These are phyloP conservation scores for Thelonectria rubi DNA, from an alignment of 2,329 filamentous ascomycete species.

Conservation along the genomic window DNA sequence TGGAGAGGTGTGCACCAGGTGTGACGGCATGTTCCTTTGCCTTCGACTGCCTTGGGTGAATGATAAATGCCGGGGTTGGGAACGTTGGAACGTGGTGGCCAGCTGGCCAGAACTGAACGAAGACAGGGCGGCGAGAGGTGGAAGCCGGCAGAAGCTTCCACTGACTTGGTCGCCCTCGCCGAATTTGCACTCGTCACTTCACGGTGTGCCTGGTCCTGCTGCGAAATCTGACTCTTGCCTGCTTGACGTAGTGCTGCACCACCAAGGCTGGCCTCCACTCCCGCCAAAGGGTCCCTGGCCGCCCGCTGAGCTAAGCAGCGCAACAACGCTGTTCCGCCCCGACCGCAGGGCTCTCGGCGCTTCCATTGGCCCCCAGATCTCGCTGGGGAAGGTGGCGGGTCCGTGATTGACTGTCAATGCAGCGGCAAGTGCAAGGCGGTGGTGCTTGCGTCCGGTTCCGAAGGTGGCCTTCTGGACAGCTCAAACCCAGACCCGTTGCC, in stretches of 20 bases:
- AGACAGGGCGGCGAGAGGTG: constrained; percentile 29
- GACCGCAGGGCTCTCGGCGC: constrained; percentile 37
- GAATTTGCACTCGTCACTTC: constrained; percentile 38
- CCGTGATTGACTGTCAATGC: constrained; percentile 41
- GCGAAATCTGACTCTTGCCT: neutral
- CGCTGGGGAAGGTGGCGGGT: constrained; percentile 31
- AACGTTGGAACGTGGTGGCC: too few relatives aligned
- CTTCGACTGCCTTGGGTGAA: too few relatives aligned
- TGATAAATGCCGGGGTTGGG: too few relatives aligned
- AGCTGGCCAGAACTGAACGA: too few relatives aligned
- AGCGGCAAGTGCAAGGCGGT: constrained; percentile 14
- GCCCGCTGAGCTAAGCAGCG: constrained; percentile 43
- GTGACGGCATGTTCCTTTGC: constrained; percentile 6
- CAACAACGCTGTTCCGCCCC: constrained; percentile 51
- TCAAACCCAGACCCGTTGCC: constrained; percentile 38
- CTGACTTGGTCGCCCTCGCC: constrained; percentile 25
- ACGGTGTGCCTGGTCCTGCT: constrained; percentile 37
- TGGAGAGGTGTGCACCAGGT: neutral
- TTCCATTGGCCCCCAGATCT: constrained; percentile 48
- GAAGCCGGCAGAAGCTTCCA: constrained; percentile 48
- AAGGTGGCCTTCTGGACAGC: constrained; percentile 43
- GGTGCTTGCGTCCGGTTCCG: constrained; percentile 36
- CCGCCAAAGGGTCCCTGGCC: constrained; percentile 11
- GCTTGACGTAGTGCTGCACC: constrained; percentile 34
- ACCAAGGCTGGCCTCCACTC: constrained; percentile 25